A percentile compares a stretch with the other conserved stretches of the same genome.
phyloP scores from a whole-genome alignment of 2,329 filamentous ascomycete genomes.

The Phaeoacremonium minimum region DNA sequence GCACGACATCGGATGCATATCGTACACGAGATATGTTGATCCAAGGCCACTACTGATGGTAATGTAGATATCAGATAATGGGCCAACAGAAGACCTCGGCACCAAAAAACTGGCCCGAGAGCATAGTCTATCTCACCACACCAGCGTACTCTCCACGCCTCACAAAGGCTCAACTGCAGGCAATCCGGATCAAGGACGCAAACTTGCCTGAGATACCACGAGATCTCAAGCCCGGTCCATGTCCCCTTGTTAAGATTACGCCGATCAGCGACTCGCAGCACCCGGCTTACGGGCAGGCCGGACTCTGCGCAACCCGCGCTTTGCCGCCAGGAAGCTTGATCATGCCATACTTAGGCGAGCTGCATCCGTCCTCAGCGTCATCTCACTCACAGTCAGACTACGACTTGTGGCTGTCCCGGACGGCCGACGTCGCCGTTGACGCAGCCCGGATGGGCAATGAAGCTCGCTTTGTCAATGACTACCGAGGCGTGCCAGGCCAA shows the following conservation, averaged over 20 bases:
- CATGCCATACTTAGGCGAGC: constrained; percentile 56
- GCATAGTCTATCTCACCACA: constrained; percentile 46
- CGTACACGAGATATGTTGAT: too few relatives aligned
- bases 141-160: constrained; percentile 45
- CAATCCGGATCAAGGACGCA: constrained; percentile 28
- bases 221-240: constrained; percentile 35
- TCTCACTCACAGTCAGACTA: constrained; percentile 51
- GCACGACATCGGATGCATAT: too few relatives aligned
- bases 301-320: constrained; percentile 53
- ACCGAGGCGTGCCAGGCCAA: constrained; percentile 46
- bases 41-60: too few relatives aligned
- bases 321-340: constrained; percentile 53
- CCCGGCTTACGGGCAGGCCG: constrained; percentile 53
- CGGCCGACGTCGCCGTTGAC: constrained; percentile 54
- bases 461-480: constrained; percentile 64
- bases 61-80: too few relatives aligned
- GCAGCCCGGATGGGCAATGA: constrained; percentile 57
- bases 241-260: constrained; percentile 47
- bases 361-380: constrained; percentile 38
- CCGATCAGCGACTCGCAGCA: constrained; percentile 46
- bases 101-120: constrained; percentile 55
- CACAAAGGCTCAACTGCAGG: constrained; percentile 31
- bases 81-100: constrained; percentile 5
- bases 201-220: constrained; percentile 24
- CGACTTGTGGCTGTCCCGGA: constrained; percentile 59